Base-by-base conservation (phyloP, 495 filamentous ascomycete genomes). In the Lepraria neglecta region DNA sequence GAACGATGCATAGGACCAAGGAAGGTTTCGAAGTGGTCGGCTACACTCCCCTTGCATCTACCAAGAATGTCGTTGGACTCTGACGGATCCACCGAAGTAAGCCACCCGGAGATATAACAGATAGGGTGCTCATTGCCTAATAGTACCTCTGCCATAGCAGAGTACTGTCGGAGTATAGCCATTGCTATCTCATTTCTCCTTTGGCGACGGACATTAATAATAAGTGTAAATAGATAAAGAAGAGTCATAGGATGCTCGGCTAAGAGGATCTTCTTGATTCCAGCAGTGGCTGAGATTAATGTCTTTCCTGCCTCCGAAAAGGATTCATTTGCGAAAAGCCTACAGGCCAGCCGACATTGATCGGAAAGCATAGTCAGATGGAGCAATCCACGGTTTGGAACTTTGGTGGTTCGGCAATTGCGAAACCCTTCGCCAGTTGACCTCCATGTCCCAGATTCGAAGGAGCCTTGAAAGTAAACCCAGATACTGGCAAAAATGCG, bases 401-500 rank as follows among this genome's bases (percentile, higher is more conserved):
- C 21, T 19, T 64, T 59, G 6, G 15, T 59, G 19, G 12, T 53
- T 31, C 15, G 11, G 47, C 47, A 59, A 1, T 0, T 0, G 12
- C 0, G 2, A 10, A 12, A 38, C 9, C 35, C 7, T 4, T 3
- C 0, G 19, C 14, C 56, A 35, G 6, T 54, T 35, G 14, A 30
- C 48, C 9, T 15, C 61, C 61, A 64, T n/a, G 35, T 55, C 24
- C 61, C 61, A 12, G 55, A 64, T 24, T 64, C 61, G 24, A 64
- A 59, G 24, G 56, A 64, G 42, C 46, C 27, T 17, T 11, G 6
- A 46, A 44, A 45, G 45, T 64, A 64, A 12, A 47, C 17, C 30
- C 35, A 31, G 3, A 55, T 53, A n/a, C 1, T 19, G 6, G 24
- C 21, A 21, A 64, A 38, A 0, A 64, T 27, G 6, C 19, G 28